phyloP scores from a whole-genome alignment of 225 moss, liverwort and hornwort genomes.

The Straminergon stramineum region DNA sequence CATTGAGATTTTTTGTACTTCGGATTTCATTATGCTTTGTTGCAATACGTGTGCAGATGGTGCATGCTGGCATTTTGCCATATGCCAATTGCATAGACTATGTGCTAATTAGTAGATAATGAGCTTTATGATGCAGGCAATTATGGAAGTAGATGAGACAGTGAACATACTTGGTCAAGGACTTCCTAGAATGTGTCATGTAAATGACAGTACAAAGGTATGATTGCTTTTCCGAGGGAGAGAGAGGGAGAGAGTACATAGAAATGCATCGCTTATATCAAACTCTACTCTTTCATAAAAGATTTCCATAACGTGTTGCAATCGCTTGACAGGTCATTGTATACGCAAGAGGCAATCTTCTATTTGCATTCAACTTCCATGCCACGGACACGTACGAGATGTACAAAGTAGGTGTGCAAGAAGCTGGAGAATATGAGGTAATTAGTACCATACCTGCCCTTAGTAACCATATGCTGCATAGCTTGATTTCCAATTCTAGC shows the following conservation, averaged over 20 bases:
- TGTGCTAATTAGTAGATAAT: neutral
- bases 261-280: neutral
- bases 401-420: conserved; percentile 91
- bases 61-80: neutral
- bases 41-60: neutral
- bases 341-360: conserved; percentile 63
- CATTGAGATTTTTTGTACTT: neutral
- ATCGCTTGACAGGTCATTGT: conserved; percentile 52
- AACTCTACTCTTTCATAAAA: neutral
- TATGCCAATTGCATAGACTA: neutral
- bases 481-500: neutral
- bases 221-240: neutral
- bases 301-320: neutral
- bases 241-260: neutral
- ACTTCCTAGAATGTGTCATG: conserved; percentile 51
- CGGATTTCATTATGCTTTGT: neutral
- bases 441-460: conserved; percentile 1
- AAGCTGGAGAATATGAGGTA: conserved; percentile 87
- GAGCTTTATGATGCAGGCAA: conserved; percentile 38
- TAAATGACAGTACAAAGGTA: conserved; percentile 84
- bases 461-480: neutral
- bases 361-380: conserved; percentile 94
- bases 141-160: conserved; percentile 72
- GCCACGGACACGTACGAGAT: conserved; percentile 68
- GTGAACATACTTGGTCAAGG: conserved; percentile 53